Percentiles rank a stretch among this genome's conserved stretches.
These are phyloP conservation scores for Malassezia arunalokei DNA, from an alignment of 1,284 basidiomycete species.

Conservation along the genomic window DNA sequence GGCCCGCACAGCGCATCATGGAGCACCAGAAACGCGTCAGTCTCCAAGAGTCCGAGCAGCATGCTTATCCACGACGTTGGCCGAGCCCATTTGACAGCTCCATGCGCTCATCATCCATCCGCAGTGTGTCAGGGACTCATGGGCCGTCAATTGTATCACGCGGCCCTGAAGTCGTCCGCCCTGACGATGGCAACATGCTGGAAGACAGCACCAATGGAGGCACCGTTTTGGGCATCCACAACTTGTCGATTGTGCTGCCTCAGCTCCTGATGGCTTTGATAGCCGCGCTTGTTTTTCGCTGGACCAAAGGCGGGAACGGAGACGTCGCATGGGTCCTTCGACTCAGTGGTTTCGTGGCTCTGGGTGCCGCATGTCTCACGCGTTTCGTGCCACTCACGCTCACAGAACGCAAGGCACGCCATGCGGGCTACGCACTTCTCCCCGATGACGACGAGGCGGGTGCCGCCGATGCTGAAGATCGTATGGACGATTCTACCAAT, in stretches of 20 bases:
- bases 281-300: conserved; percentile 71
- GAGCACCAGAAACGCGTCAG: neutral
- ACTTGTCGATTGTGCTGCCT: conserved; percentile 26
- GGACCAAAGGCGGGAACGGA: conserved; percentile 48
- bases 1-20: conserved; percentile 15
- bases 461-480: neutral
- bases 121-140: conserved; percentile 5
- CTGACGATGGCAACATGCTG: neutral
- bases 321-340: conserved; percentile 72
- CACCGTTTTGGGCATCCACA: conserved; percentile 84
- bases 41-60: neutral
- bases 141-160: conserved; percentile 16
- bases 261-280: conserved; percentile 60
- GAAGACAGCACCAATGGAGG: conserved; percentile 54
- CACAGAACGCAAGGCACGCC: conserved; percentile 11
- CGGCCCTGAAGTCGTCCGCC: conserved; percentile 8
- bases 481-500: no score
- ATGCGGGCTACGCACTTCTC: neutral
- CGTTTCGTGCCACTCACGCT: conserved; percentile 31
- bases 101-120: neutral
- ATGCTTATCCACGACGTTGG: neutral
- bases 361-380: conserved; percentile 32
- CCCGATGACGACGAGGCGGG: conserved; percentile 9
- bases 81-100: neutral
- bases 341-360: conserved; percentile 61